phyloP scores from a whole-genome alignment of 1,284 basidiomycete genomes.

The Trametes hirsuta region DNA sequence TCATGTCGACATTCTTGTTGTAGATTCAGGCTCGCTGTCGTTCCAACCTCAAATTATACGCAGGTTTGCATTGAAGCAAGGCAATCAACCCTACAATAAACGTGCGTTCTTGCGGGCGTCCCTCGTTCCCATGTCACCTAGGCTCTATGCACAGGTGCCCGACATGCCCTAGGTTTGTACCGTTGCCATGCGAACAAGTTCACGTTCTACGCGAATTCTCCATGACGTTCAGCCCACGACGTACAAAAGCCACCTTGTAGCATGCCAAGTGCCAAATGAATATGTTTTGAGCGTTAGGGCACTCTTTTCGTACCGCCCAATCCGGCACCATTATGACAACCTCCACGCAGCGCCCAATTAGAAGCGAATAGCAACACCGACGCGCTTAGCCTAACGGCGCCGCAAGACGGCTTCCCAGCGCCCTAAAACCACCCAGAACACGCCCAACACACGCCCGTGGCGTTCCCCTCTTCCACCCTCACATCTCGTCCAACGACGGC shows the following conservation, averaged over 20 bases:
- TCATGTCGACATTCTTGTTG: too few relatives aligned
- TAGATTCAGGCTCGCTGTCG: too few relatives aligned
- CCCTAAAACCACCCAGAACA: too few relatives aligned
- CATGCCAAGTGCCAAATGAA: too few relatives aligned
- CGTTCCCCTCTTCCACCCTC: neutral
- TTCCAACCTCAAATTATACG: neutral
- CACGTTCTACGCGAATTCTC: too few relatives aligned
- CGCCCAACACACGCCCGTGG: neutral
- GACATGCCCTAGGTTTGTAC: neutral
- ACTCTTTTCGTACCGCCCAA: neutral
- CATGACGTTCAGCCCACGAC: too few relatives aligned
- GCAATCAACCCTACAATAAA: too few relatives aligned
- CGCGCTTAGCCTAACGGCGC: neutral
- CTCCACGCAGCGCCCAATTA: neutral
- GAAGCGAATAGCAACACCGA: neutral
- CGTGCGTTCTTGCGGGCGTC: neutral
- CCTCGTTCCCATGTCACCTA: slow-evolving; percentile 1
- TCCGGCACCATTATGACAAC: neutral
- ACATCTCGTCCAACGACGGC: slow-evolving; percentile 24
- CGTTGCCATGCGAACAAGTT: too few relatives aligned
- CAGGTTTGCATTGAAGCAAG: neutral
- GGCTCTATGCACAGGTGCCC: neutral
- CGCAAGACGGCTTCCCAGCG: too few relatives aligned
- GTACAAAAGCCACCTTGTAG: too few relatives aligned
- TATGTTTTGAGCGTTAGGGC: too few relatives aligned